phyloP scores from a whole-genome alignment of 345 rosid genomes.

The Camelina laxa region DNA sequence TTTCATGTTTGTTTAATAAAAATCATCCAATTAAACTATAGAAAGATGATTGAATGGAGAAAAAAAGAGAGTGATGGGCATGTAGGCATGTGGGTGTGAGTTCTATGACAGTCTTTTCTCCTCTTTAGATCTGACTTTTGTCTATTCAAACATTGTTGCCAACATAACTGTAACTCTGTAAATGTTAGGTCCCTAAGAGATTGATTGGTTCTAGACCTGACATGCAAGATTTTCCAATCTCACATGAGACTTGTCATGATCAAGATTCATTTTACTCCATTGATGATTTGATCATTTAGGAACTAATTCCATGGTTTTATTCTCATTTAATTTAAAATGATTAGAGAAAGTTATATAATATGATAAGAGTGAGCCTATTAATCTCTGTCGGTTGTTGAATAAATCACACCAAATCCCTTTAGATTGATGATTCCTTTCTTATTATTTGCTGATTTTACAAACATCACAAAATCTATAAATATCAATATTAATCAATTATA shows the following conservation, averaged over 20 bases:
- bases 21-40: neutral
- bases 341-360: neutral
- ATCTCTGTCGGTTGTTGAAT: conserved; percentile 13
- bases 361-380: neutral
- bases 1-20: neutral
- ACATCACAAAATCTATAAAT: conserved; percentile 14
- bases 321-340: neutral
- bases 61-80: conserved; percentile 39
- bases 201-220: conserved; percentile 31
- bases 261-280: conserved; percentile 8
- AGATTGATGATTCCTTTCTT: conserved; percentile 40
- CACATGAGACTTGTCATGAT: conserved; percentile 40
- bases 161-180: conserved; percentile 33
- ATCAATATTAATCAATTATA: conserved; percentile 28
- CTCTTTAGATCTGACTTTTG: conserved; percentile 44
- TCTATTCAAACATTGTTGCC: conserved; percentile 44
- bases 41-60: neutral
- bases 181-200: conserved; percentile 33
- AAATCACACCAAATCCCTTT: conserved; percentile 39
- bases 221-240: conserved; percentile 27
- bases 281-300: neutral
- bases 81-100: conserved; percentile 46
- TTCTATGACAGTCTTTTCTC: conserved; percentile 40
- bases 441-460: conserved; percentile 38
- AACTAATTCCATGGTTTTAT: conserved; percentile 5